A percentile compares a stretch with the other conserved stretches of the same genome.
Conservation (phyloP, 306 rosid genomes). For the Begonia masoniana region DNA sequence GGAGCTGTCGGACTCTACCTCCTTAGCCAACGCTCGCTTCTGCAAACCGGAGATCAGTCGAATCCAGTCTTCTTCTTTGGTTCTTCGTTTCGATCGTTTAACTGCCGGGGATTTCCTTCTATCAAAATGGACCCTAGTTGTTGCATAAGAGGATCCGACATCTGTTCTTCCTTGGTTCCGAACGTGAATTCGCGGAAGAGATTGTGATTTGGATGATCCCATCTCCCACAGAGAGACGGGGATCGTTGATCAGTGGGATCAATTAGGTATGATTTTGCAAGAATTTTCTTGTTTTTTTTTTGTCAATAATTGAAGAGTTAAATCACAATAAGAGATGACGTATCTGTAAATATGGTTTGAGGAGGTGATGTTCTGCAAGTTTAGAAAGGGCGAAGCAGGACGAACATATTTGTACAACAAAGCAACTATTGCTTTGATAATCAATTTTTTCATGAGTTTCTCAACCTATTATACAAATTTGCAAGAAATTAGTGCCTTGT, state of each 20-base stretch:
- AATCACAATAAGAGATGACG: too few relatives aligned
- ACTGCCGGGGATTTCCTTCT: slow-evolving; percentile 55
- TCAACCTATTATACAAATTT: too few relatives aligned
- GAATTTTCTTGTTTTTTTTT: too few relatives aligned
- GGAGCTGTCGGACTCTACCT: slow-evolving; percentile 29
- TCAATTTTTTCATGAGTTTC: too few relatives aligned
- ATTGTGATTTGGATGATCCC: slow-evolving; percentile 39
- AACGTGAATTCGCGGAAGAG: slow-evolving; percentile 27
- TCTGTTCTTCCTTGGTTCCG: slow-evolving; percentile 48
- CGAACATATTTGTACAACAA: too few relatives aligned
- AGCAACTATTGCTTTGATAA: too few relatives aligned
- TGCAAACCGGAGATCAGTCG: slow-evolving; percentile 34
- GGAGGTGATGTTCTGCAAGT: too few relatives aligned
- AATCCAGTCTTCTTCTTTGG: slow-evolving; percentile 22
- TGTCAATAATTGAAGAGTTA: too few relatives aligned
- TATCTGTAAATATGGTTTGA: too few relatives aligned
- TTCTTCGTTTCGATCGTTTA: slow-evolving; percentile 37
- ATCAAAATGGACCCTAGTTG: slow-evolving; percentile 35
- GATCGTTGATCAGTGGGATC: slow-evolving; percentile 35
- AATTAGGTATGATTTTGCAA: too few relatives aligned
- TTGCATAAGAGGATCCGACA: slow-evolving; percentile 49
- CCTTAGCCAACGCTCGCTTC: slow-evolving; percentile 42
- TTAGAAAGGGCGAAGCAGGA: too few relatives aligned
- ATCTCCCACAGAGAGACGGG: slow-evolving; percentile 37
- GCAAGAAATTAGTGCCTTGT: too few relatives aligned